Conservation (phyloP, 345 rosid genomes). For the Carallia brachiata region DNA sequence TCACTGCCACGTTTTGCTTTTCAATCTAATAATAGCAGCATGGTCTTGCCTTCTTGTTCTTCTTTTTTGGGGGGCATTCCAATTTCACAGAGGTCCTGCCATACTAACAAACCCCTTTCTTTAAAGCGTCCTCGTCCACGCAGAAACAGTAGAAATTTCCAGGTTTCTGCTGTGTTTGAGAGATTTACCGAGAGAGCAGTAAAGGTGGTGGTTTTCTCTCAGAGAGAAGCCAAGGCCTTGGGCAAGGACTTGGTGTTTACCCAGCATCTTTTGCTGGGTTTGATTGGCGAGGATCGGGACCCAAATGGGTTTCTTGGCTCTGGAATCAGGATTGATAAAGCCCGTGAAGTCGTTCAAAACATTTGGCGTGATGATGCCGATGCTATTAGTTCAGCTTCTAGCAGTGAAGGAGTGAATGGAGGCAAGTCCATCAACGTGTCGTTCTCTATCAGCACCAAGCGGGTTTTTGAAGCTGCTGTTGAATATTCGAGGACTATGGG, state of each 20-base stretch:
- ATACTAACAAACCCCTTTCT: conserved; percentile 4
- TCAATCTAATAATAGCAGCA: conserved; percentile 14
- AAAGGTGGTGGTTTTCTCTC: conserved; percentile 76
- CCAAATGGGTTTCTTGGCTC: conserved; percentile 82
- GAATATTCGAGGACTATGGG: conserved; percentile 87
- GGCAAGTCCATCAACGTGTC: conserved; percentile 46
- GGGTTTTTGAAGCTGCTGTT: conserved; percentile 94
- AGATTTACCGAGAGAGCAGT: conserved; percentile 82
- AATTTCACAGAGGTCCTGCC: conserved; percentile 36
- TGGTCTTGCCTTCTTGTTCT: conserved; percentile 48
- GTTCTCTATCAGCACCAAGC: conserved; percentile 70
- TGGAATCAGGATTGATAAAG: conserved; percentile 59
- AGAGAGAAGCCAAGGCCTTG: conserved; percentile 67
- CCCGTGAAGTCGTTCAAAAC: conserved; percentile 64
- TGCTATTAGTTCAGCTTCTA: conserved; percentile 14
- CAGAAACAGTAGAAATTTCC: conserved; percentile 41
- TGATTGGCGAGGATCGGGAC: conserved; percentile 75
- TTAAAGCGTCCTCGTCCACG: conserved; percentile 22
- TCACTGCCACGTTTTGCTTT: conserved; percentile 23
- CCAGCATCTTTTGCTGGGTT: conserved; percentile 78
- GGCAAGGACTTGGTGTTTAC: conserved; percentile 83
- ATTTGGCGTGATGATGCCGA: conserved; percentile 49
- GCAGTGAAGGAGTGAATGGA: background rate
- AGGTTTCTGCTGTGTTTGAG: conserved; percentile 77
- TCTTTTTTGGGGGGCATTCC: conserved; percentile 58